These are phyloP conservation scores for Lachnellula hyalina DNA, from an alignment of 2,329 filamentous ascomycete genomes.

Conservation along the genomic window DNA sequence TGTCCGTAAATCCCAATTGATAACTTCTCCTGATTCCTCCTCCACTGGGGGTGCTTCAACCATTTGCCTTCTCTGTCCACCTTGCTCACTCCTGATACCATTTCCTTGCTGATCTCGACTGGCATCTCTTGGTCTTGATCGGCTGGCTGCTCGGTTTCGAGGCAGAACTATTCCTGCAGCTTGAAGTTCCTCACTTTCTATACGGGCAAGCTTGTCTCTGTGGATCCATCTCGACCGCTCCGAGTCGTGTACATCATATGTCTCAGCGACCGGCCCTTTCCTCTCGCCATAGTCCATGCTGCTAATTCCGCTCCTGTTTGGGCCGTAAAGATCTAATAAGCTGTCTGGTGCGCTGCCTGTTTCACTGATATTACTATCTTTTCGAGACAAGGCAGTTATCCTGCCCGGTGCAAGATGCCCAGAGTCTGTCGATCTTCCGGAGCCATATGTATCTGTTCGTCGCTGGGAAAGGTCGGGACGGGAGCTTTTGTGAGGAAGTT, in stretches of 20 bases:
- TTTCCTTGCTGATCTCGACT: constrained; percentile 29
- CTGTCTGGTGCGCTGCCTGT: constrained; percentile 41
- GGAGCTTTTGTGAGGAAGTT: constrained; percentile 17
- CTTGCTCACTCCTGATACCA: constrained; percentile 31
- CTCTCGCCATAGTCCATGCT: constrained; percentile 26
- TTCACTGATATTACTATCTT: constrained; percentile 38
- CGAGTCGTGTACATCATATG: constrained; percentile 35
- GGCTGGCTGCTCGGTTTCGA: constrained; percentile 48
- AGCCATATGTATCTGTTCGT: constrained; percentile 15
- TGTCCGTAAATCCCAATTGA: constrained; percentile 66
- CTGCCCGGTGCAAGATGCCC: constrained; percentile 32
- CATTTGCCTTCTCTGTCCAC: constrained; percentile 34
- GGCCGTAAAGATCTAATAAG: constrained; percentile 39
- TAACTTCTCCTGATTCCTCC: constrained; percentile 36
- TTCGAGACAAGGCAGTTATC: constrained; percentile 34
- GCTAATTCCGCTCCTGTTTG: constrained; percentile 22
- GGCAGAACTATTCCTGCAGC: constrained; percentile 66
- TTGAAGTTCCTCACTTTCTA: constrained; percentile 75
- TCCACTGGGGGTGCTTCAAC: constrained; percentile 35
- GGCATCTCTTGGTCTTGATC: constrained; percentile 38
- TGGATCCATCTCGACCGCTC: constrained; percentile 80
- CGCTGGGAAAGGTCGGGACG: constrained; percentile 23
- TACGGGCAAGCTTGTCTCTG: constrained; percentile 74
- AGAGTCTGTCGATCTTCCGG: constrained; percentile 17
- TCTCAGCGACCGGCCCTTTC: constrained; percentile 16